phyloP scores from a whole-genome alignment of 495 filamentous ascomycete species.

The Neurospora sp. region DNA sequence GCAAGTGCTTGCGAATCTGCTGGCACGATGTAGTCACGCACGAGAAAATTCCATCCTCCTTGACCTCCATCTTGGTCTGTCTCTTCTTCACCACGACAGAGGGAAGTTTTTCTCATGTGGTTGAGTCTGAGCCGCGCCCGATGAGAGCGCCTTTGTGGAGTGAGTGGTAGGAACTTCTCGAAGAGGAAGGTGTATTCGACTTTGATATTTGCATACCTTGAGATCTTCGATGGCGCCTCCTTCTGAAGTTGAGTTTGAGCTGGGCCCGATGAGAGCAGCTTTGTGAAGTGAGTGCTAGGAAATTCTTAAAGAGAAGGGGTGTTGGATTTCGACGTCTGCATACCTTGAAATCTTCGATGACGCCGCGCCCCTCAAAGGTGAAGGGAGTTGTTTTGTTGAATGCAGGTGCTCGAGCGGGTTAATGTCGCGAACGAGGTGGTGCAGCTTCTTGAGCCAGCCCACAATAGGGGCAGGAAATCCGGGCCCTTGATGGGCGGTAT shows the following conservation, averaged over 20 bases:
- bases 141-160: not conserved
- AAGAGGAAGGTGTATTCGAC: not conserved
- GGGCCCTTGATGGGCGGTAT: not conserved
- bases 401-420: not conserved
- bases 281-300: not conserved
- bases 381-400: not conserved
- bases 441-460: not conserved
- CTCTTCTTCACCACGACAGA: not conserved
- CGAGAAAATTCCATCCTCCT: not conserved
- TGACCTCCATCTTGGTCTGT: not conserved
- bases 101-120: not conserved
- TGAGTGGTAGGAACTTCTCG: not conserved
- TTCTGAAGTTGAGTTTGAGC: not conserved
- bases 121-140: not conserved
- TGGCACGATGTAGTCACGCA: not conserved
- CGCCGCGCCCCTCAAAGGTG: not conserved
- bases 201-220: not conserved
- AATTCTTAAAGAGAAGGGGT: not conserved
- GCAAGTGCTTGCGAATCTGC: not conserved
- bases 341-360: not conserved
- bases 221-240: not conserved
- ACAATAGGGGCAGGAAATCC: not conserved
- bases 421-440: not conserved
- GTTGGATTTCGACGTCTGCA: not conserved
- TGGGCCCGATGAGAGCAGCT: not conserved